Evolutionary conservation across 139 green algal genomes (phyloP).

Genomic region (Auxenochlorella pyrenoidosa): DNA sequence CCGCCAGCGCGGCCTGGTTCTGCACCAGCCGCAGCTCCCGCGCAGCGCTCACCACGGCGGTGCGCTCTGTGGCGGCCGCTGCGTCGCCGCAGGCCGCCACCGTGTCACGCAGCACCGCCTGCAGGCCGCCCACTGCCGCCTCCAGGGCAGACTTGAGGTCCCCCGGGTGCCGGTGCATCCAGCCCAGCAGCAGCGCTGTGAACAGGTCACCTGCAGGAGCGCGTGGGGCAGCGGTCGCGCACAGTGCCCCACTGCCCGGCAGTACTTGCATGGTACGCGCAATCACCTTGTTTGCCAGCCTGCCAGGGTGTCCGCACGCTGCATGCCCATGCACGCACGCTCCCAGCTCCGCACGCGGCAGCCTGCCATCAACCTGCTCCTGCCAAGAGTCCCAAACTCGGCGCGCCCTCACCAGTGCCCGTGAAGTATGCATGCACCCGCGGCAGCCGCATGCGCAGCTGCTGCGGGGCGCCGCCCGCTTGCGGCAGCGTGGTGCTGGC

Average conservation of each 20-base stretch:
- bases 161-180: constrained; percentile 61
- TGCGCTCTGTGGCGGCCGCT: constrained; percentile 23
- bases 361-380: neutral
- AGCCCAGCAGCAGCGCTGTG: constrained; percentile 76
- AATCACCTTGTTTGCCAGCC: too few species aligned
- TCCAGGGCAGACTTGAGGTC: constrained; percentile 73
- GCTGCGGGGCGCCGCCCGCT: constrained; percentile 28
- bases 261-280: too few species aligned
- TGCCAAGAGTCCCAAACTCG: too few species aligned
- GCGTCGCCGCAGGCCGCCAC: constrained; percentile 25
- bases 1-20: constrained; percentile 38
- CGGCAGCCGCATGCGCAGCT: constrained; percentile 60
- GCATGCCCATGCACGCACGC: neutral
- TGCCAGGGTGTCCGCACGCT: neutral
- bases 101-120: constrained; percentile 69
- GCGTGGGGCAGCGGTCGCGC: neutral
- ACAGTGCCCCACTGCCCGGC: too few species aligned
- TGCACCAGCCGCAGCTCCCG: constrained; percentile 71
- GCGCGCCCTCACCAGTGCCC: constrained; percentile 67
- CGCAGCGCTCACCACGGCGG: constrained; percentile 34
- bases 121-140: constrained; percentile 70
- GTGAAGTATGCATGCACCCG: constrained; percentile 83
- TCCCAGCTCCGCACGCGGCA: neutral
- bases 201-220: constrained; percentile 73
- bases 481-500: constrained; percentile 70